A percentile compares a stretch with the other conserved stretches of the same genome.
Evolutionary conservation across 192 early-diverging fungal genomes (phyloP).

Genomic region (Geranomyces variabilis): DNA sequence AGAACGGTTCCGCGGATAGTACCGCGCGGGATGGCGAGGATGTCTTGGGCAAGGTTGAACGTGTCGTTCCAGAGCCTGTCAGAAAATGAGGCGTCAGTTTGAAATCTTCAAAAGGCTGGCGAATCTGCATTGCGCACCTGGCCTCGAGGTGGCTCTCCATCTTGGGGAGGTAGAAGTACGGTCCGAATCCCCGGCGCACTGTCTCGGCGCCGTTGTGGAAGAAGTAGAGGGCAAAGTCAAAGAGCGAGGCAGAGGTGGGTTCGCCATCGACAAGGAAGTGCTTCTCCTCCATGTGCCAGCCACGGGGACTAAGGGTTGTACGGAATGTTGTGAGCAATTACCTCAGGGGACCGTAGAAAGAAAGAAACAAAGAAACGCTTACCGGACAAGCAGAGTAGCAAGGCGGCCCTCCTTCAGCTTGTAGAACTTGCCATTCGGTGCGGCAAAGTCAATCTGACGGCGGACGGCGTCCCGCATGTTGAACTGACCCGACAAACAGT

Average conservation of each 20-base stretch:
- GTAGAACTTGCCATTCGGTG: conserved; percentile 93
- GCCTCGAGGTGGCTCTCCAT: conserved; percentile 99
- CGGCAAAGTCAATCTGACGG: conserved; percentile 83
- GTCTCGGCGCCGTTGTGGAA: conserved; percentile 95
- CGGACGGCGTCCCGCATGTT: conserved; percentile 94
- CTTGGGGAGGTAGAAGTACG: conserved; percentile 99
- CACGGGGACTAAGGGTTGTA: conserved; percentile 76
- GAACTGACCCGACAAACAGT: conserved; percentile 84
- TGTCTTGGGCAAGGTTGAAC: conserved; percentile 95
- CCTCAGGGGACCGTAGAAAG: conserved; percentile 6
- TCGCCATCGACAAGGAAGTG: conserved; percentile 92
- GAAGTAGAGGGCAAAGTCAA: conserved; percentile 98
- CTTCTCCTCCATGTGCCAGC: conserved; percentile 98
- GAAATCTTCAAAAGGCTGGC: background rate
- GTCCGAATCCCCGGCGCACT: conserved; percentile 84
- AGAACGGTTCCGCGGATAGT: conserved; percentile 96
- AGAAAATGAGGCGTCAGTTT: background rate
- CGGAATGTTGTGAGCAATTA: background rate
- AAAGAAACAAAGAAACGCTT: conserved; percentile 12
- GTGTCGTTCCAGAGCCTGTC: conserved; percentile 91
- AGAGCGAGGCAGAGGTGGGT: conserved; percentile 92
- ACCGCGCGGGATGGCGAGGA: conserved; percentile 84
- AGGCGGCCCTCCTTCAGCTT: conserved; percentile 86
- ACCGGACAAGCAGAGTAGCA: conserved; percentile 89
- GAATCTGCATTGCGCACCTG: conserved; percentile 23